Base-by-base conservation (phyloP, 345 rosid genomes). In the Hibiscus tridactylites region DNA sequence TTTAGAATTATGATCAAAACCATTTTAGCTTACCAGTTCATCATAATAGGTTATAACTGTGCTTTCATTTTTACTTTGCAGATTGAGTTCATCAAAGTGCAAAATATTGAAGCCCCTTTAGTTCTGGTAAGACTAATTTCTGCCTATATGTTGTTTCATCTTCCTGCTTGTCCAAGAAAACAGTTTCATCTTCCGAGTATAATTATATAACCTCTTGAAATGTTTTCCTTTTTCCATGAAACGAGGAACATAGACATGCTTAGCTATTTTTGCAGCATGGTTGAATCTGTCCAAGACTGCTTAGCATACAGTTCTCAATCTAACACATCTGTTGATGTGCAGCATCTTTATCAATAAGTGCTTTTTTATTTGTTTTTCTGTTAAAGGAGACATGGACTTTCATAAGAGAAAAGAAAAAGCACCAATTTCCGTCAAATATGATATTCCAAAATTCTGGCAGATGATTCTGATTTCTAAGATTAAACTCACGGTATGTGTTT, bases 31-130 rank as follows among this genome's bases (percentile, higher is more conserved):
- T 44, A 52, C 76, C 46, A 3, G 58, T 71, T 37, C 29, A 75
- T 76, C 71, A 46, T 10, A 1, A 37, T 2, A 19, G 24, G 52
- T 64, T 64, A 9, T 67, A 68, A 9, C n/a, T 72, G 29, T 63
- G 53, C 61, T 74, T 68, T 73, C 9, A 42, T 49, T 76, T 76
- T 72, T 44, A 63, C 56, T 71, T 73, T 73, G 73, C 90, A 94
- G 98, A 78, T 88, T 75, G 82, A 81, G 52, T 94, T 86, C 82
- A 78, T 91, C 77, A 80, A 87, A 67, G 61, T 85, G 79, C 84
- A 82, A 79, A 77, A 74, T 33, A 70, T 65, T 56, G 83, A 84
- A 73, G 78, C 85, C 84, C 96, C 98, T 33, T 70, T 90, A 49
- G 65, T 90, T 73, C 73, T 91, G 93, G 98, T 91, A 61, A 52